Evolutionary conservation across 495 filamentous ascomycete species (phyloP).

Genomic region (Talaromyces wortmannii): DNA sequence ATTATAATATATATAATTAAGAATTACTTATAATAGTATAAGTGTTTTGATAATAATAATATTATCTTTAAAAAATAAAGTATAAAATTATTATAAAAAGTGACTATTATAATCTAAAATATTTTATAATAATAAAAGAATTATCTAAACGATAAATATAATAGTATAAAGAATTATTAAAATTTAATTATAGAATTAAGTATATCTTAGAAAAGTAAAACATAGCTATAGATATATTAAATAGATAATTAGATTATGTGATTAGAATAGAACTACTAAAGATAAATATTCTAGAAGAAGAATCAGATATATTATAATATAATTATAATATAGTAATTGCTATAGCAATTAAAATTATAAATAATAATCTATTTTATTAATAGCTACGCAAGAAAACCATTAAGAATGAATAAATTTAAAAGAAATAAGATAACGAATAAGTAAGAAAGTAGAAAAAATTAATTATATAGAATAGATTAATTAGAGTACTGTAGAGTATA

Average conservation of each 20-base stretch:
- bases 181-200: conserved; percentile 9
- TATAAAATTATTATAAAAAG: conserved; percentile 8
- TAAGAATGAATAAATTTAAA: background rate
- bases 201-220: conserved; percentile 10
- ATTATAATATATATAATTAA: conserved; percentile 7
- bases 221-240: conserved; percentile 4
- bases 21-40: too few species aligned
- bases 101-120: conserved; percentile 13
- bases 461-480: conserved; percentile 5
- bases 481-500: conserved; percentile 4
- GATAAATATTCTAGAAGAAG: conserved; percentile 5
- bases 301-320: conserved; percentile 6
- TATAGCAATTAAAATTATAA: background rate
- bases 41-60: background rate
- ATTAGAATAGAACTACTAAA: conserved; percentile 1
- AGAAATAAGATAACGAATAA: background rate
- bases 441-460: conserved; percentile 1
- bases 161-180: conserved; percentile 5
- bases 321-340: background rate
- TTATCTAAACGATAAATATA: conserved; percentile 9
- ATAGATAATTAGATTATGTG: conserved; percentile 7
- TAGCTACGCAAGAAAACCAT: background rate
- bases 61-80: conserved; percentile 9
- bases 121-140: conserved; percentile 11
- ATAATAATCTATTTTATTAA: background rate